phyloP scores from a whole-genome alignment of 768 basidiomycete species.

The Boletus bicolor region DNA sequence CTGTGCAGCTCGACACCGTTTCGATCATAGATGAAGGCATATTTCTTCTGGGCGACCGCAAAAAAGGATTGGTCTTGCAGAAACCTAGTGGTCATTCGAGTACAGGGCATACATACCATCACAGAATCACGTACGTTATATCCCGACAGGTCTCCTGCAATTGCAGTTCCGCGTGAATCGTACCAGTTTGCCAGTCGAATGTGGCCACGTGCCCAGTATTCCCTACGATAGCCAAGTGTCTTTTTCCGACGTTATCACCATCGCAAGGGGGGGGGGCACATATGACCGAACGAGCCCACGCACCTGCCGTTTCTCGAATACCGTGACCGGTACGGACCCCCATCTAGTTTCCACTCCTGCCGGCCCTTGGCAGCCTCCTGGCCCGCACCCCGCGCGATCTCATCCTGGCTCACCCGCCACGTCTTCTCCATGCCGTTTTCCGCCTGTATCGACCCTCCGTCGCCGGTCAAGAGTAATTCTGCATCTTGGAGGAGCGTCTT shows the following conservation, averaged over 20 bases:
- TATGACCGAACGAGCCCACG: conserved; percentile 20
- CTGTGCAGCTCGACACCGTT: conserved; percentile 91
- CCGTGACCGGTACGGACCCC: conserved; percentile 78
- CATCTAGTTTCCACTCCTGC: conserved; percentile 77
- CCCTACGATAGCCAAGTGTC: conserved; percentile 86
- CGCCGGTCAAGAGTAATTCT: conserved; percentile 65
- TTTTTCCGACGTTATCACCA: conserved; percentile 23
- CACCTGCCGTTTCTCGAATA: conserved; percentile 92
- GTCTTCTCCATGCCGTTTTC: conserved; percentile 84
- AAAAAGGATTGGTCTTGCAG: conserved; percentile 91
- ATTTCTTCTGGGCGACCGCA: conserved; percentile 95
- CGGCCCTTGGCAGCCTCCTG: conserved; percentile 74
- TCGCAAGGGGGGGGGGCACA: not conserved
- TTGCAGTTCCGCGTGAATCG: conserved; percentile 83
- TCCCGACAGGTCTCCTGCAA: conserved; percentile 88
- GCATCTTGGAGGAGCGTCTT: conserved; percentile 66
- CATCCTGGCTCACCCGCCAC: conserved; percentile 82
- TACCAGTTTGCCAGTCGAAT: conserved; percentile 90
- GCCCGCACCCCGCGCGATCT: conserved; percentile 64
- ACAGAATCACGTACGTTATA: conserved; percentile 63
- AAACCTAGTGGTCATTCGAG: conserved; percentile 49
- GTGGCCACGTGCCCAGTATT: conserved; percentile 83
- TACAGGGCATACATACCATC: not conserved
- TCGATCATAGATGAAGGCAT: conserved; percentile 93
- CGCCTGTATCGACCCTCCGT: conserved; percentile 68